Conservation (phyloP, 768 basidiomycete genomes). For the Termitomyces sp. region DNA sequence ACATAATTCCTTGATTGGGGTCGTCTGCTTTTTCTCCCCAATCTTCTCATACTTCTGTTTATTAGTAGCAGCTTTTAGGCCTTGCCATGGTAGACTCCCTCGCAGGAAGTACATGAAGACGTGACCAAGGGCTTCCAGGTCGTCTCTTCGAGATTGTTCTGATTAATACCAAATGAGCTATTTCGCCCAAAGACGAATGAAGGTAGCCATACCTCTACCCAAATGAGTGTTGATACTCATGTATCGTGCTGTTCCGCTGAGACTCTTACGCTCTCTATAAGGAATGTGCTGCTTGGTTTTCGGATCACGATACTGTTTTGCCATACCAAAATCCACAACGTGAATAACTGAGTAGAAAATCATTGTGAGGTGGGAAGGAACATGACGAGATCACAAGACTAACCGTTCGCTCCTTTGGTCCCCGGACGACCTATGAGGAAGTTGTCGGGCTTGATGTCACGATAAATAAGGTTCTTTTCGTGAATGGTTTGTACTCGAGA, state of each 20-base stretch:
- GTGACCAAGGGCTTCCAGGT: slow-evolving; percentile 97
- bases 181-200: slow-evolving; percentile 6
- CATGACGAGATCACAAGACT: slow-evolving; percentile 20
- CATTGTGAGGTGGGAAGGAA: slow-evolving; percentile 4
- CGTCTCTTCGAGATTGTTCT: slow-evolving; percentile 94
- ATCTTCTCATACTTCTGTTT: slow-evolving; percentile 99
- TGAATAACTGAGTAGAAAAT: slow-evolving; percentile 63
- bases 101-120: slow-evolving; percentile 99
- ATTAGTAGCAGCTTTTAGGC: slow-evolving; percentile 98
- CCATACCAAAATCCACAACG: slow-evolving; percentile 99
- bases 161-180: slow-evolving; percentile 11
- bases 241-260: slow-evolving; percentile 97
- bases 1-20: slow-evolving; percentile 94
- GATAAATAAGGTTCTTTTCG: slow-evolving; percentile 99
- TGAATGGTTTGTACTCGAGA: slow-evolving; percentile 97
- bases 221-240: slow-evolving; percentile 99
- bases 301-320: slow-evolving; percentile 98
- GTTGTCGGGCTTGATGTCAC: slow-evolving; percentile 99
- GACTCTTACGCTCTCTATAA: slow-evolving; percentile 95
- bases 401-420: slow-evolving; percentile 86
- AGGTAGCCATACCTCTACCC: slow-evolving; percentile 70
- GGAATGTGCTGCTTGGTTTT: slow-evolving; percentile 99
- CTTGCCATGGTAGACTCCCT: slow-evolving; percentile 98
- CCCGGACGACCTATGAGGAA: slow-evolving; percentile 94
- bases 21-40: slow-evolving; percentile 99